phyloP scores from a whole-genome alignment of 169 alveolate species.

The Toxoplasma gondii region DNA sequence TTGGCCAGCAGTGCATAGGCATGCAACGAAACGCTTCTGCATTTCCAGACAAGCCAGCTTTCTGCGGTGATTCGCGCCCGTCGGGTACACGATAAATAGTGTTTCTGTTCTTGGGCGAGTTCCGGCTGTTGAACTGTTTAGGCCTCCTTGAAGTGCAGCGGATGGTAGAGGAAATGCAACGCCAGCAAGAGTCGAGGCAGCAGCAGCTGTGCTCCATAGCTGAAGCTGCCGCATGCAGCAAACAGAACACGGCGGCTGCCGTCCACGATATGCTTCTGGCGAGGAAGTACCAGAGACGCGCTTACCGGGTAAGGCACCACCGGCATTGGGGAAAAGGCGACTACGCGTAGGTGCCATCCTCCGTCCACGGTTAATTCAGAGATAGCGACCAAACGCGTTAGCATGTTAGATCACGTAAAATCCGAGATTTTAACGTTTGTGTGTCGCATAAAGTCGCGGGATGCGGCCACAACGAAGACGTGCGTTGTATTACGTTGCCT shows the following conservation, averaged over 20 bases:
- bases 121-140: background rate
- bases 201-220: slow-evolving; percentile 21
- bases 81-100: too few species aligned
- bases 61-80: too few species aligned
- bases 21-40: too few species aligned
- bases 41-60: too few species aligned
- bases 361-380: too few species aligned
- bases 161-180: slow-evolving; percentile 6
- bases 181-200: background rate
- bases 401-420: too few species aligned
- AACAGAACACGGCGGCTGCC: slow-evolving; percentile 1
- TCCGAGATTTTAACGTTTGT: too few species aligned
- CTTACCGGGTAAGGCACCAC: background rate
- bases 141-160: background rate
- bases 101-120: background rate
- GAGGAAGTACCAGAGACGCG: slow-evolving; percentile 28
- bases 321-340: background rate
- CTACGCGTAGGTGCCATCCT: too few species aligned
- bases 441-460: too few species aligned
- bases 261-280: slow-evolving; percentile 25
- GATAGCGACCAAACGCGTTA: too few species aligned
- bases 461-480: too few species aligned
- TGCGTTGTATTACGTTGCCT: too few species aligned
- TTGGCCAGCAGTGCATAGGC: background rate
- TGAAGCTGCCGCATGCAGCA: slow-evolving; percentile 28